A percentile compares a stretch with the other conserved stretches of the same genome.
Conservation (phyloP, 208 protist genomes). For the Wallacemonas sp. region DNA sequence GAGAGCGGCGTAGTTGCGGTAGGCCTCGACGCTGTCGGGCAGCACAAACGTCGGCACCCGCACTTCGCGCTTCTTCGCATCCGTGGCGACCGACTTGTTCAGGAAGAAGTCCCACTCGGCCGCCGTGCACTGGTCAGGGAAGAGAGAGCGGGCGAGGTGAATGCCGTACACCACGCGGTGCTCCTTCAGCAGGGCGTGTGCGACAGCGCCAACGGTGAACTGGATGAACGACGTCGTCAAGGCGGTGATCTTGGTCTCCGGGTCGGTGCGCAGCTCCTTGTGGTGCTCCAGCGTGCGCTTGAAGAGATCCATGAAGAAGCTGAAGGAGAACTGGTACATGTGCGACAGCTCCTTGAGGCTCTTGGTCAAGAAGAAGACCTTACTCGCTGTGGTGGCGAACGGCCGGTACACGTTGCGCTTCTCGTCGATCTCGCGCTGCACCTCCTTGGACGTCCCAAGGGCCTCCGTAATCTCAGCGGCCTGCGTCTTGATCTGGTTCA, state of each 20-base stretch:
- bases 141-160: slow-evolving; percentile 91
- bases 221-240: slow-evolving; percentile 83
- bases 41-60: slow-evolving; percentile 89
- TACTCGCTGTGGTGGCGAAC: slow-evolving; percentile 89
- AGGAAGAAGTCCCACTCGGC: slow-evolving; percentile 96
- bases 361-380: slow-evolving; percentile 94
- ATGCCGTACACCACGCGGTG: slow-evolving; percentile 96
- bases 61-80: slow-evolving; percentile 66
- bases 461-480: slow-evolving; percentile 85
- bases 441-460: slow-evolving; percentile 84
- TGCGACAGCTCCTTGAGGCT: slow-evolving; percentile 90
- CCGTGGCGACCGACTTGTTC: slow-evolving; percentile 50
- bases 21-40: slow-evolving; percentile 79
- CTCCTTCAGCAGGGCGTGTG: slow-evolving; percentile 94
- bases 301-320: slow-evolving; percentile 91
- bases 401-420: slow-evolving; percentile 95
- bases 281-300: slow-evolving; percentile 60
- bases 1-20: slow-evolving; percentile 68
- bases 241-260: slow-evolving; percentile 83
- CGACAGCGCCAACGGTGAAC: slow-evolving; percentile 78
- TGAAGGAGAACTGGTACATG: slow-evolving; percentile 98
- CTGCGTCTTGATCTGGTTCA: slow-evolving; percentile 97
- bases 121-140: slow-evolving; percentile 52
- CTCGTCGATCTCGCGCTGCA: slow-evolving; percentile 91
- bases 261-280: slow-evolving; percentile 71